phyloP scores from a whole-genome alignment of 331 rosid species.

The Acacia concinna region DNA sequence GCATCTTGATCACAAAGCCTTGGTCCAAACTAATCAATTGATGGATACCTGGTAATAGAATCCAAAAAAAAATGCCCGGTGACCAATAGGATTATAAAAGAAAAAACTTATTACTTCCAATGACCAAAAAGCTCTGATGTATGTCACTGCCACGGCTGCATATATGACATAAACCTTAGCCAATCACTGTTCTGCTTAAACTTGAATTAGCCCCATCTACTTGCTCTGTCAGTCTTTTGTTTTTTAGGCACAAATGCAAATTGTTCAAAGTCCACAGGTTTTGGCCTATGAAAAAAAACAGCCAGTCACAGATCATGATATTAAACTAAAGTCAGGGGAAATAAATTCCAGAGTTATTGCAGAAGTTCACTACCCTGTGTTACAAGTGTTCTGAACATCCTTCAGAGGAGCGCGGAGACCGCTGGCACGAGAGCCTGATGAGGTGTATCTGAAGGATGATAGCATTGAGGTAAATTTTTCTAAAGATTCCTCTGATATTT shows the following conservation, averaged over 20 bases:
- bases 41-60: no score
- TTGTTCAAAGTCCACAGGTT: constrained; percentile 53
- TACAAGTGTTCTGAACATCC: constrained; percentile 57
- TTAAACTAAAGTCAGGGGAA: constrained; percentile 23
- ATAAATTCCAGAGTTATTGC: constrained; percentile 16
- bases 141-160: constrained; percentile 23
- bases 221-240: constrained; percentile 39
- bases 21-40: no score
- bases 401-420: constrained; percentile 90
- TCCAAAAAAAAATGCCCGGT: no score
- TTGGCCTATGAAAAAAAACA: constrained; percentile 47
- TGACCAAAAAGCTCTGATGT: constrained; percentile 11
- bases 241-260: constrained; percentile 64
- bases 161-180: constrained; percentile 21
- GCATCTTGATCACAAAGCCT: no score
- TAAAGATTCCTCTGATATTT: constrained; percentile 80
- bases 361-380: constrained; percentile 48
- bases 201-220: constrained; percentile 41
- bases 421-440: constrained; percentile 85
- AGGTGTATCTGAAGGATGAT: constrained; percentile 62
- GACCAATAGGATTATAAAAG: no score
- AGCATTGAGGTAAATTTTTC: constrained; percentile 76
- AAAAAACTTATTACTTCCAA: no score
- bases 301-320: constrained; percentile 29
- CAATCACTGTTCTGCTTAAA: constrained; percentile 26